Evolutionary conservation across 352 stramenopile genomes (phyloP), one percentile per base, ranked within the genome.

Genomic region (Globisporangium radiosum): DNA sequence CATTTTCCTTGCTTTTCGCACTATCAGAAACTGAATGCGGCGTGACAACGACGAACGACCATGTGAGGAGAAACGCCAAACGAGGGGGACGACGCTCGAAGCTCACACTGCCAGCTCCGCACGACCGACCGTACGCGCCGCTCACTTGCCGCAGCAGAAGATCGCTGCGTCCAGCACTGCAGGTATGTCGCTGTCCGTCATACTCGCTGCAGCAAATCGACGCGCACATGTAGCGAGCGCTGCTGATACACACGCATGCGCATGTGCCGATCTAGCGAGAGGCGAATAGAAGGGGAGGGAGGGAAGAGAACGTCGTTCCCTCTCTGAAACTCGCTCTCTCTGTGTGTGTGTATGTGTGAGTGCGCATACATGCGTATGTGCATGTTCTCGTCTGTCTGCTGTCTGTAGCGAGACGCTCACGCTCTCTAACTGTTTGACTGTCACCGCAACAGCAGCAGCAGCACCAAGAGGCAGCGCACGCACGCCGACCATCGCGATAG

Each of bases 301-400:
- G 25, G 25, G 25, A 33, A 33, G 25, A 33, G 25, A 33, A 33
- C 25, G 25, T 33, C 25, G 25, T 33, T 33, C 25, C 13, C 33
- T 54, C 48, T 36, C 36, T 37, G 59, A 47, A 64, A 64, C 59
- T 60, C 59, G 59, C 59, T 65, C 59, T 65, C 53, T 65, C 1
- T 4, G 19, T 52, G 17, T 14, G 17, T 14, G 9, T 43, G 48
- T 53, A 9, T 39, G 47, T 42, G 51, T 57, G 13, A 38, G 33
- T 53, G 45, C 25, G 25, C 25, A 33, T 33, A 14, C 45, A 9
- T 50, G 50, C 36, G 42, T 33, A 33, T 33, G 25, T 3, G 25
- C 25, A 33, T 33, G 25, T 2, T 13, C 49, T 54, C 57, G 57
- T 63, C 50, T 63, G 57, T 57, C 4, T 55, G 38, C 17, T n/a